These are phyloP conservation scores for Trichoderma asperellum DNA, from an alignment of 2,329 filamentous ascomycete genomes.

Conservation along the genomic window DNA sequence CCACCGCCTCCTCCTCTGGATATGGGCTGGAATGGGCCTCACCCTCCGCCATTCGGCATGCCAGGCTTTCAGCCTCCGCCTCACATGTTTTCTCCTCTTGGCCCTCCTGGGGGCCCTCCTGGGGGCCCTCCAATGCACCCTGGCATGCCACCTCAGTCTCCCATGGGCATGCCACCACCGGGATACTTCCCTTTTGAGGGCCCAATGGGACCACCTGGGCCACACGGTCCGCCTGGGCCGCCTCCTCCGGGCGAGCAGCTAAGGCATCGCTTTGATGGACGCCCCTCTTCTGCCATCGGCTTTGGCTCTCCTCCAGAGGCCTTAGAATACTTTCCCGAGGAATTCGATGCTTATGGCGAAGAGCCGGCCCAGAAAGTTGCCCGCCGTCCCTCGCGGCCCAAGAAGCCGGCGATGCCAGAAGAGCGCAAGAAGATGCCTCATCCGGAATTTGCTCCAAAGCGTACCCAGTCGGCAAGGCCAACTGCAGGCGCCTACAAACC, in stretches of 20 bases:
- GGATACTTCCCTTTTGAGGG: constrained; percentile 42
- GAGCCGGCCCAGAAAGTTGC: constrained; percentile 42
- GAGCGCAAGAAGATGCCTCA: constrained; percentile 56
- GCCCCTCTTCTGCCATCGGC: constrained; percentile 48
- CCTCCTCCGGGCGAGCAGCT: constrained; percentile 40
- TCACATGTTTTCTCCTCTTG: constrained; percentile 31
- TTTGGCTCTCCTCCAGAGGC: constrained; percentile 31
- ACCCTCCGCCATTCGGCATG: constrained; percentile 34
- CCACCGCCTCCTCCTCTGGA: constrained; percentile 36
- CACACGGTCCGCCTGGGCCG: background rate
- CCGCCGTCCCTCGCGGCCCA: constrained; percentile 50
- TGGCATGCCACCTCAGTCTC: constrained; percentile 37
- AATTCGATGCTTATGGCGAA: constrained; percentile 47
- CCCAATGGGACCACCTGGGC: constrained; percentile 30
- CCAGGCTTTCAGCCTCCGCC: constrained; percentile 42
- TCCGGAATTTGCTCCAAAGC: constrained; percentile 42
- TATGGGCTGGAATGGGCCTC: constrained; percentile 38
- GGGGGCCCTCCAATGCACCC: constrained; percentile 32
- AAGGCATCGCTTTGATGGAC: constrained; percentile 42
- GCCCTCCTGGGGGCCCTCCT: constrained; percentile 9
- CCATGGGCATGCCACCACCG: constrained; percentile 35
- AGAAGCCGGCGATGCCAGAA: constrained; percentile 47
- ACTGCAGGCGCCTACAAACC: constrained; percentile 38
- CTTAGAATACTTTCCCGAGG: constrained; percentile 44
- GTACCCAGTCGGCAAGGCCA: constrained; percentile 44